Evolutionary conservation across 176 grass and related monocot genomes (phyloP), one percentile per base, ranked within the genome.

Genomic region (Ensete glaucum): DNA sequence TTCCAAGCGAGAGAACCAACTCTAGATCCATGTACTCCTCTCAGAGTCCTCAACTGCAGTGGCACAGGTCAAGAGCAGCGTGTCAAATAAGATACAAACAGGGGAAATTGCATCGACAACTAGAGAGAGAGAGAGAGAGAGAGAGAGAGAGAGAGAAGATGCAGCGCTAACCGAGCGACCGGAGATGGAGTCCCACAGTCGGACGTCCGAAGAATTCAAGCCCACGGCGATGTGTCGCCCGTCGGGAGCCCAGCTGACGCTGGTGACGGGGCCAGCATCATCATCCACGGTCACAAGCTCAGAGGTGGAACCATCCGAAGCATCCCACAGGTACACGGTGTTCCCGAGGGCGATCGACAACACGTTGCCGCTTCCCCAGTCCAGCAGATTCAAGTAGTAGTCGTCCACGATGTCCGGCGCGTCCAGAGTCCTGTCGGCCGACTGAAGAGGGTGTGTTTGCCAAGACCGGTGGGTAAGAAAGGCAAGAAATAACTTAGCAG

Each of bases 1-100:
- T 88, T 91, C 89, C 85, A 91, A 73, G 89, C 77, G 15, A 91
- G 78, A 8, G 89, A 88, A n/a, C 89, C 85, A 23, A 91, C 85
- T 49, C 89, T 83, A 55, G 85, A 77, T 50, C 82, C 80, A 5
- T 85, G 89, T 48, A 81, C 78, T 9, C 85, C 89, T 73, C 76
- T 75, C 59, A 91, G 74, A 58, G 85, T 91, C 59, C 85, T 88
- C 83, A 88, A 9, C 85, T 91, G 77, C 34, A 91, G 52, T 22
- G n/a, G 8, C 14, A 52, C 50, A 72, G 34, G 54, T 12, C 54
- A 15, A 53, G 11, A 3, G 22, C 66, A 15, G 24, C 2, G 16
- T 29, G 23, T 69, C 4, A 4, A 60, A 16, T 17, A 3, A 60
- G n/a, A 12, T 1, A 20, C 3, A 58, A 58, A 58, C 2, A 17